phyloP scores from a whole-genome alignment of 495 filamentous ascomycete genomes.

The Penicillium simplicissimum region DNA sequence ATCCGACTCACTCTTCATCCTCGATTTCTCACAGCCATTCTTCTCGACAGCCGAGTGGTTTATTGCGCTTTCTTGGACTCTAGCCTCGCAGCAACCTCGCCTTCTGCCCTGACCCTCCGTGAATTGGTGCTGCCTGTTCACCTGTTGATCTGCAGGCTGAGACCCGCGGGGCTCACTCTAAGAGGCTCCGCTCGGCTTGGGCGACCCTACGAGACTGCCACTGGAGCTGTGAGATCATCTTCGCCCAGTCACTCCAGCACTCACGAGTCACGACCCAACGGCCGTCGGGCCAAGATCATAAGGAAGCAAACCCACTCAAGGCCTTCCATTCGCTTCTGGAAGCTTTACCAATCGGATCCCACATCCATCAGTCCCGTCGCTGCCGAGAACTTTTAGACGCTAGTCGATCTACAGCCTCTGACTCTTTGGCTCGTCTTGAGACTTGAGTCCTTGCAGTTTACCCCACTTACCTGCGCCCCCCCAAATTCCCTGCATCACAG shows the following conservation, averaged over 20 bases:
- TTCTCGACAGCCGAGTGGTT: not conserved
- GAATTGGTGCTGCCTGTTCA: constrained; percentile 13
- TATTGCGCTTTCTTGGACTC: not conserved
- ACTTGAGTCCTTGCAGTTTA: constrained; percentile 7
- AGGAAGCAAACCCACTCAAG: not conserved
- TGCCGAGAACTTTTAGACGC: constrained; percentile 9
- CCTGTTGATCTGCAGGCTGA: constrained; percentile 18
- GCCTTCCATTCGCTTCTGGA: constrained; percentile 25
- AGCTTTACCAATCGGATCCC: constrained; percentile 25
- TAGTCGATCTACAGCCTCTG: constrained; percentile 26
- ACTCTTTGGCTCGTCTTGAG: not conserved
- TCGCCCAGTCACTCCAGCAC: not conserved
- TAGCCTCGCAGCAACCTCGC: not conserved
- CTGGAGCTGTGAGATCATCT: constrained; percentile 3
- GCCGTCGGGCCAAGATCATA: not conserved
- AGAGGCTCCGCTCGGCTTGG: constrained; percentile 11
- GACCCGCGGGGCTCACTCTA: not conserved
- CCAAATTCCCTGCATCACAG: constrained; percentile 24
- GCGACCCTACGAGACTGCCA: constrained; percentile 7
- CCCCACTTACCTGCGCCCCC: constrained; percentile 31
- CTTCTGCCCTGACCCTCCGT: not conserved
- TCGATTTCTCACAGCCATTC: not conserved
- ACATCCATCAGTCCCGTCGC: constrained; percentile 3
- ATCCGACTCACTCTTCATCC: not conserved
- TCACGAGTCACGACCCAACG: not conserved